Evolutionary conservation across 495 filamentous ascomycete species (phyloP), one percentile per base, ranked within the genome.

Genomic region (Penicillium canescens): DNA sequence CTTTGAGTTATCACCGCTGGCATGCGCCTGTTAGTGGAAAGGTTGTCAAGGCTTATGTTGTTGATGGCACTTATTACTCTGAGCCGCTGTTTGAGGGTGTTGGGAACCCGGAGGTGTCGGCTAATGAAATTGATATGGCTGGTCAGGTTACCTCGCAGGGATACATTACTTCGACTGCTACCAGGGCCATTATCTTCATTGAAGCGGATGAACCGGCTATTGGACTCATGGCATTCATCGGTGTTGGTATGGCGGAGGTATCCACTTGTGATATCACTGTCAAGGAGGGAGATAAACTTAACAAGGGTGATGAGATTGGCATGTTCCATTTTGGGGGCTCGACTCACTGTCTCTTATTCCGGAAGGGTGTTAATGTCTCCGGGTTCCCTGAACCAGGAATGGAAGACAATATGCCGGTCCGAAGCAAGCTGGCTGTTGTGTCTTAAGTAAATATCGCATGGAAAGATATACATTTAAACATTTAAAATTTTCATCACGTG

Each of bases 311-410:
- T 8, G 67, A 87, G 64, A 68, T 83, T 36, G 87, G 86, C 18
- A 88, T 87, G 85, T 90, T 90, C 65, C 86, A 89, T 63, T 89
- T 85, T 67, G 87, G 87, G 12, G 87, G 87, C 4, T 83, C 78
- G 9, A 83, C 80, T 5, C 78, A 87, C 56, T 86, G 82, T 52
- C 55, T 90, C 57, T 55, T 90, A 1, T 89, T 90, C 53, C 49
- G 62, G 20, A 65, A 65, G 46, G 59, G 56, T 20, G 63, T 69
- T 4, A 42, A 69, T 38, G 49, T 69, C 4, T 52, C 63, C n/a
- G 72, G 71, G 2, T 83, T 86, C 55, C 83, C 82, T 1, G 55
- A 75, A 34, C 55, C 75, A 0, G 76, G 76, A 0, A 66, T 72
- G 31, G 45, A 63, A 39, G 69, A 75, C 37, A 88, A 87, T 61